Percentiles rank a stretch among this genome's conserved stretches.
phyloP scores from a whole-genome alignment of 805 yeast genomes.

The Wickerhamiella hasegawae region DNA sequence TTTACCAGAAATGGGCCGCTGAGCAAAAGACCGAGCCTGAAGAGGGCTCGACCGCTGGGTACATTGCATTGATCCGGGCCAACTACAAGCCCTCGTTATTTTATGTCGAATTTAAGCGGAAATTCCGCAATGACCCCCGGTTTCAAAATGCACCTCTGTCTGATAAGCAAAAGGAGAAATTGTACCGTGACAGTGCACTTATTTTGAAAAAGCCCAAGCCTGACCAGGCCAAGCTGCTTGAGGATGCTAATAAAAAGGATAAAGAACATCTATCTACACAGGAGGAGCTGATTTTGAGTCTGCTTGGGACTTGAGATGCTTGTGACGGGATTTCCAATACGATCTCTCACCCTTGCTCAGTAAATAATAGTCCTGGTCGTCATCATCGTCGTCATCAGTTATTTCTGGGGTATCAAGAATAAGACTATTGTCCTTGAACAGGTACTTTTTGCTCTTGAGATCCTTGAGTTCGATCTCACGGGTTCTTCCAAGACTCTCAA shows the following conservation, averaged over 20 bases:
- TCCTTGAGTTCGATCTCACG: constrained; percentile 63
- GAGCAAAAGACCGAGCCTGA: constrained; percentile 6
- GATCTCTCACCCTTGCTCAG: constrained; percentile 9
- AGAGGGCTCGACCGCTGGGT: constrained; percentile 8
- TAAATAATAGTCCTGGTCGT: constrained; percentile 9
- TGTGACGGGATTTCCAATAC: constrained; percentile 10
- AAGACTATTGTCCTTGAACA: constrained; percentile 8
- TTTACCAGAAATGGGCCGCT: constrained; percentile 33
- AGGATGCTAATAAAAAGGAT: too few relatives aligned
- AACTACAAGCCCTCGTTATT: constrained; percentile 18
- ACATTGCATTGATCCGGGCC: constrained; percentile 18
- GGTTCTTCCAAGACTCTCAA: constrained; percentile 64
- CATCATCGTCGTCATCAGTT: constrained; percentile 14
- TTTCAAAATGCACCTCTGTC: constrained; percentile 17
- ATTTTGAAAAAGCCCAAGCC: constrained; percentile 1
- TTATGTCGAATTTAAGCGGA: constrained; percentile 27
- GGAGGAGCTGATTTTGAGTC: too few relatives aligned
- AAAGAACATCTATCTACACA: too few relatives aligned
- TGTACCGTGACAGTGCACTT: constrained; percentile 23
- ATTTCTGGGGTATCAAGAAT: constrained; percentile 8
- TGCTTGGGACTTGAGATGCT: too few relatives aligned
- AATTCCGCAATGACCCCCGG: constrained; percentile 17
- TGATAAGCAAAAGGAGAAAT: constrained; percentile 25
- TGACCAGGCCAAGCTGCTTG: not conserved
- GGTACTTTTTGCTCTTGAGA: constrained; percentile 25